Conservation (phyloP, 306 rosid species). For the Cicer yamashitae region DNA sequence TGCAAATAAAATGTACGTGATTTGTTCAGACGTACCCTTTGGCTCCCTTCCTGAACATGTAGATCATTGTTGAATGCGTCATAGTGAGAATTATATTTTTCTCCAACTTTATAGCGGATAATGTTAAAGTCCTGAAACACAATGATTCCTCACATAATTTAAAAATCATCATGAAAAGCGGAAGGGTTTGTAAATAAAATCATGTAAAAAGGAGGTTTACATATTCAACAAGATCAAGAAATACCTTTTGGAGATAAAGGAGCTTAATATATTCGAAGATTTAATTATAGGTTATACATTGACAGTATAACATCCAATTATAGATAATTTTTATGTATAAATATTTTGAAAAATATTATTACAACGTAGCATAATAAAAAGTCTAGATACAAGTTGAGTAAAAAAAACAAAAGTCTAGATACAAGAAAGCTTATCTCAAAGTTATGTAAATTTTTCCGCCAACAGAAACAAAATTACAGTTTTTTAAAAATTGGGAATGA, state of each 20-base stretch:
- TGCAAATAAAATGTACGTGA: neutral
- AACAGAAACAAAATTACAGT: neutral
- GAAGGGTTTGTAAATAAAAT: too few species aligned
- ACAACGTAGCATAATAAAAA: too few species aligned
- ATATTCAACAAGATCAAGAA: conserved; percentile 48
- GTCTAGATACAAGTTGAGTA: too few species aligned
- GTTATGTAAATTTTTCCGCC: neutral
- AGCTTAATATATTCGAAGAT: neutral
- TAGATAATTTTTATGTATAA: neutral
- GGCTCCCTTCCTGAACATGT: conserved; percentile 79
- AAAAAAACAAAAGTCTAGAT: too few species aligned
- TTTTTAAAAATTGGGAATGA: too few species aligned
- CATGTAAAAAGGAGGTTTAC: conserved; percentile 33
- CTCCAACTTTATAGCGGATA: conserved; percentile 83
- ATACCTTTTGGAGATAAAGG: conserved; percentile 22
- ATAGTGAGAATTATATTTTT: conserved; percentile 79
- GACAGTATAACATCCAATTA: neutral
- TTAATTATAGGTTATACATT: neutral
- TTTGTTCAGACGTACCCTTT: conserved; percentile 65
- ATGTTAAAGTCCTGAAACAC: conserved; percentile 88
- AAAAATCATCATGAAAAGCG: conserved; percentile 52
- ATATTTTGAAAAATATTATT: neutral
- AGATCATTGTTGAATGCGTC: conserved; percentile 65
- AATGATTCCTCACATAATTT: conserved; percentile 55
- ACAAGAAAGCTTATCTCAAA: too few species aligned